Conservation (phyloP, 306 rosid genomes). For the Clitoria ternatea region DNA sequence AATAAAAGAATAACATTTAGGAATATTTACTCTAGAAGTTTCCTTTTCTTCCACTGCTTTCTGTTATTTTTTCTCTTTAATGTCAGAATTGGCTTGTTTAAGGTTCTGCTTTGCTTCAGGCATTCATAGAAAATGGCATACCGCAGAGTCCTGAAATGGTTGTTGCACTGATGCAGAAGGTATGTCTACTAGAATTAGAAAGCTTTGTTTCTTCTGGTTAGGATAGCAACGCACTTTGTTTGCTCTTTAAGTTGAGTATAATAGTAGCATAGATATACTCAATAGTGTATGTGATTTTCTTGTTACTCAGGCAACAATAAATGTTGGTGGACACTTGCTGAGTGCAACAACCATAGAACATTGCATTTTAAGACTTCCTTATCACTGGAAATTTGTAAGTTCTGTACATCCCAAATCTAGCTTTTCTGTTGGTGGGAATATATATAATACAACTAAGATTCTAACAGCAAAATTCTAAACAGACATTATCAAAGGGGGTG, state of each 20-base stretch:
- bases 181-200: not conserved
- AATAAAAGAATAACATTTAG: no score
- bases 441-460: not conserved
- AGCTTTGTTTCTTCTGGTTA: not conserved
- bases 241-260: not conserved
- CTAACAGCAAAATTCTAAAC: constrained; percentile 22
- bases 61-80: not conserved
- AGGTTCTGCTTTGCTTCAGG: constrained; percentile 41
- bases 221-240: not conserved
- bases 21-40: no score
- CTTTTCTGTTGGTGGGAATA: constrained; percentile 5
- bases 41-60: not conserved
- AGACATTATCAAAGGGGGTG: constrained; percentile 54
- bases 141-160: constrained; percentile 73
- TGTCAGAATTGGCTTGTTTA: not conserved
- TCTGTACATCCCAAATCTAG: constrained; percentile 7
- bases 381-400: constrained; percentile 70
- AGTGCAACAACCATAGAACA: constrained; percentile 75
- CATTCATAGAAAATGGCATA: constrained; percentile 58
- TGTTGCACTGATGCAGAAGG: constrained; percentile 65
- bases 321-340: constrained; percentile 69
- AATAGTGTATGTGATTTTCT: constrained; percentile 17
- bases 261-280: not conserved
- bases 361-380: constrained; percentile 78
- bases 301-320: constrained; percentile 60